Conservation (phyloP, 192 early-diverging fungal species). For the Rhizoclosmatium globosum region DNA sequence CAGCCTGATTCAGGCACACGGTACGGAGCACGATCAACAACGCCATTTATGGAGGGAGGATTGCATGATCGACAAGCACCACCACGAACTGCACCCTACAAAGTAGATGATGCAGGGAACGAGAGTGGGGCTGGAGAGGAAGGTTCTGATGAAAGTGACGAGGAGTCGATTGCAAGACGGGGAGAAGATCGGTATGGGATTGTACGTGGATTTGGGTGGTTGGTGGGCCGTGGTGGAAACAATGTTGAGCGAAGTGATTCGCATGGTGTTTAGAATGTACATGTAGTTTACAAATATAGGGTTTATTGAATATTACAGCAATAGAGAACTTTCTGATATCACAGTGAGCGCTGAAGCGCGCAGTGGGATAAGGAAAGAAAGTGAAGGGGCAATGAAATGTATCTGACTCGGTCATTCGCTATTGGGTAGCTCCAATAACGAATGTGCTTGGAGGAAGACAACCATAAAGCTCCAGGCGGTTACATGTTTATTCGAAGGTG, state of each 20-base stretch:
- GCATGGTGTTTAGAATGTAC: slow-evolving; percentile 18
- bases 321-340: too few species aligned
- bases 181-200: slow-evolving; percentile 35
- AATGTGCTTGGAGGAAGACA: too few species aligned
- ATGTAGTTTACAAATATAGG: too few species aligned
- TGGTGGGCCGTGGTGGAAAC: slow-evolving; percentile 15
- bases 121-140: background rate
- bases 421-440: too few species aligned
- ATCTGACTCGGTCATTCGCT: too few species aligned
- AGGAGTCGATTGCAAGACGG: background rate
- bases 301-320: too few species aligned
- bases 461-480: too few species aligned
- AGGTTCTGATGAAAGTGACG: background rate
- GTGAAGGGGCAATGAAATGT: too few species aligned
- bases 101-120: background rate
- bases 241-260: slow-evolving; percentile 33
- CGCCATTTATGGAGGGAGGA: background rate
- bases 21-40: background rate
- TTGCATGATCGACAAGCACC: background rate
- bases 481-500: too few species aligned
- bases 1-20: background rate
- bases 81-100: background rate
- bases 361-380: too few species aligned
- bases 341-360: too few species aligned
- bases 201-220: slow-evolving; percentile 38